phyloP scores from a whole-genome alignment of 2,329 filamentous ascomycete species.

The Podosphaera xanthii region DNA sequence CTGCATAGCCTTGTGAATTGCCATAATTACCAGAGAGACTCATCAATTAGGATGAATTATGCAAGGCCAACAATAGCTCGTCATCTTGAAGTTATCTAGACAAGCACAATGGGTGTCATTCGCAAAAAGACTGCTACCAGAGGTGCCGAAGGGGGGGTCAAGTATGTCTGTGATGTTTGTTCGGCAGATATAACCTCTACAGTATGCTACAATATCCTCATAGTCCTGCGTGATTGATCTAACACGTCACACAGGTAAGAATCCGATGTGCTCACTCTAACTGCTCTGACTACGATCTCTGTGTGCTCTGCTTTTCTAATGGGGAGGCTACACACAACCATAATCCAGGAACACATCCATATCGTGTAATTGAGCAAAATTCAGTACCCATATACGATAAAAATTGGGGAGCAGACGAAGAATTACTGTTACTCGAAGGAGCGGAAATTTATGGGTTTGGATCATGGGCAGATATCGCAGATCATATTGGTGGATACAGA shows the following conservation, averaged over 20 bases:
- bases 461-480: constrained; percentile 93
- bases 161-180: constrained; percentile 95
- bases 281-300: constrained; percentile 90
- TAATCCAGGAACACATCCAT: constrained; percentile 67
- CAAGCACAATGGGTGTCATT: constrained; percentile 69
- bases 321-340: constrained; percentile 65
- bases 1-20: no score
- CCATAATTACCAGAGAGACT: no score
- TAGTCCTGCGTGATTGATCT: not conserved
- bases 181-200: constrained; percentile 93
- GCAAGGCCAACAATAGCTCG: no score
- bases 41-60: no score
- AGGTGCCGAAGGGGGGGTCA: constrained; percentile 70
- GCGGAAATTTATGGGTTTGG: constrained; percentile 90
- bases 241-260: constrained; percentile 40
- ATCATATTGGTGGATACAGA: constrained; percentile 90
- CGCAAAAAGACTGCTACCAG: constrained; percentile 80
- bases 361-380: constrained; percentile 90
- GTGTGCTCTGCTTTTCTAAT: constrained; percentile 78
- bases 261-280: constrained; percentile 61
- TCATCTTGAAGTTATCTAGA: not conserved
- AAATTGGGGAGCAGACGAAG: constrained; percentile 95
- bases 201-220: constrained; percentile 24
- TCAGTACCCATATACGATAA: constrained; percentile 88
- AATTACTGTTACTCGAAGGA: constrained; percentile 77